Base-by-base conservation (phyloP, 2,329 filamentous ascomycete species). In the Monosporascus cannonballus region DNA sequence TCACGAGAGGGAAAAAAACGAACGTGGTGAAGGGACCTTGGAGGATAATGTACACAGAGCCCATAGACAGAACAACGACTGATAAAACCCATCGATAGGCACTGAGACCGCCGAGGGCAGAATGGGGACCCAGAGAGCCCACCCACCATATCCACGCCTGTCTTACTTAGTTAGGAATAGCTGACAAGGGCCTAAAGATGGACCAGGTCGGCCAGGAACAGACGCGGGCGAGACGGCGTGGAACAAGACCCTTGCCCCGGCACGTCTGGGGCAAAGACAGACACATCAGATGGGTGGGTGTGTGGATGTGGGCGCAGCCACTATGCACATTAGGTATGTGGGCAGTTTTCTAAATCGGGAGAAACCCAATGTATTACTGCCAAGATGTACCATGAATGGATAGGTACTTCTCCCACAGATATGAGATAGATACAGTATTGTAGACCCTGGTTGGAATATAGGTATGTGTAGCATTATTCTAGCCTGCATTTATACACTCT, bases 151-250 rank as follows among this genome's bases (percentile, higher is more conserved):
- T 46, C 70, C 71, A 71, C 71, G 72, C 70, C 66, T 76, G 75
- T 78, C 76, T 80, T 76, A 78, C 75, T 76, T 73, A 68, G 64
- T 76, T 73, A 68, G 64, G 64, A 61, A 66, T 63, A 72, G 69
- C 67, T 71, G 74, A 74, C 75, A 69, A 65, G 71, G 69, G 65
- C 59, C 59, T 59, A 62, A 54, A 55, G 55, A 50, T 54, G 50
- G 60, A 56, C 65, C 67, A 64, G 62, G 66, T 64, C 61, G 63
- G 62, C 47, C 60, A 61, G 59, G 56, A 58, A 59, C 59, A 61
- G 60, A 62, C 58, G 56, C 61, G 61, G 61, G 59, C 59, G 59
- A 63, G 61, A 60, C 61, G 60, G 59, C 55, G 62, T 54, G 54
- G 56, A 57, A 57, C 50, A 50, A 53, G 52, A 62, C 55, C 56